A percentile compares a stretch with the other conserved stretches of the same genome.
Conservation (phyloP, 2,329 filamentous ascomycete species). For the Venturia aucupariae region DNA sequence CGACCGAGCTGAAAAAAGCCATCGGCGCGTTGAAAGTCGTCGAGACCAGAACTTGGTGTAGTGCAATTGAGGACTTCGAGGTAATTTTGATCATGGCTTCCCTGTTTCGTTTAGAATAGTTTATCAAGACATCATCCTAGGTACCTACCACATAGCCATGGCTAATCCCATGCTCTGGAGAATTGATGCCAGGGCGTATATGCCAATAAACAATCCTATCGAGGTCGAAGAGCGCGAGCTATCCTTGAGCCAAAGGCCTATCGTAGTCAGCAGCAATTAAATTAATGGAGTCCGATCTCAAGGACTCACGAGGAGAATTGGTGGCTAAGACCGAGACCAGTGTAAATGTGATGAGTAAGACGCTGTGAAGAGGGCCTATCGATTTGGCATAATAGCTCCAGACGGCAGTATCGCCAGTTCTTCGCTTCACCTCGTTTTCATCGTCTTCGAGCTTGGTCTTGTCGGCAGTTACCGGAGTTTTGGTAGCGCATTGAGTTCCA, state of each 20-base stretch:
- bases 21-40: slow-evolving; percentile 9
- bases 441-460: neutral
- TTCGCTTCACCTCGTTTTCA: neutral
- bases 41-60: slow-evolving; percentile 3
- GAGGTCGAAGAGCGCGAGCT: neutral
- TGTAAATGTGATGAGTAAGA: neutral
- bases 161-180: neutral
- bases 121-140: too few relatives aligned
- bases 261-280: neutral
- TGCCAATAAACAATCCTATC: neutral
- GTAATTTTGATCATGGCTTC: neutral
- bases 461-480: neutral
- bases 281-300: neutral
- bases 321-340: neutral
- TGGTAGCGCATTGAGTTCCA: too few relatives aligned
- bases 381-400: slow-evolving; percentile 8
- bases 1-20: neutral
- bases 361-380: neutral
- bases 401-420: neutral
- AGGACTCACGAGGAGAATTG: neutral
- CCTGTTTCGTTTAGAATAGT: too few relatives aligned
- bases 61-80: neutral
- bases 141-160: neutral
- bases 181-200: neutral
- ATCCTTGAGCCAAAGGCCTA: slow-evolving; percentile 6